A percentile compares a stretch with the other conserved stretches of the same genome.
phyloP scores from a whole-genome alignment of 129 eudicot genomes.

The Artemisia argyi region DNA sequence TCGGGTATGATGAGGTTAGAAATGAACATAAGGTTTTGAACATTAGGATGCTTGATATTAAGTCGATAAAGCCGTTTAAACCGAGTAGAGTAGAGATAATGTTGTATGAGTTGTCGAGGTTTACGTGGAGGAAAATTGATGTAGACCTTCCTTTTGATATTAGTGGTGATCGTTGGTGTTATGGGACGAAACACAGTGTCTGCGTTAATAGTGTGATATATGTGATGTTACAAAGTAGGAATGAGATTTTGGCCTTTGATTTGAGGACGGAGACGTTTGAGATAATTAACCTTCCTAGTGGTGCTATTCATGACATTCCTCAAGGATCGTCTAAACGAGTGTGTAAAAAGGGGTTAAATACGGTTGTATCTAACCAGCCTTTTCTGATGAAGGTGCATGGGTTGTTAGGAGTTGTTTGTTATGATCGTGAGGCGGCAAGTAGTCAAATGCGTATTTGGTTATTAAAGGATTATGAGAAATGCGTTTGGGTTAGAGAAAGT shows the following conservation, averaged over 20 bases:
- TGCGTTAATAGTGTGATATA: slow-evolving; percentile 1
- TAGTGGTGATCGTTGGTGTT: neutral
- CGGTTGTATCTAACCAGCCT: neutral
- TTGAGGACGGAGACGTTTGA: neutral
- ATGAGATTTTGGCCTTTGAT: neutral
- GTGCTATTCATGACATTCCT: neutral
- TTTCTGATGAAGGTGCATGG: neutral
- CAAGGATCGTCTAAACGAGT: neutral
- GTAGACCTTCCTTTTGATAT: neutral
- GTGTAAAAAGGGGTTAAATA: neutral
- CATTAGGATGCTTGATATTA: slow-evolving; percentile 6
- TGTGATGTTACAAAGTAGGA: slow-evolving; percentile 4
- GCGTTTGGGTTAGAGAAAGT: slow-evolving; percentile 6
- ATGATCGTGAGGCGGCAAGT: neutral
- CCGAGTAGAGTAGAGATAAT: neutral
- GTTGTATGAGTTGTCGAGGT: neutral
- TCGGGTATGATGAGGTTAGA: neutral
- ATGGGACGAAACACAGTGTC: neutral
- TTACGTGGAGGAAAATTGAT: neutral
- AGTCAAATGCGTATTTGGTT: neutral
- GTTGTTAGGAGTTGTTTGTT: slow-evolving; percentile 1
- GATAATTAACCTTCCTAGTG: neutral
- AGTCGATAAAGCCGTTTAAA: neutral
- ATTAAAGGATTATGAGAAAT: neutral
- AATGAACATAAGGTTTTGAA: slow-evolving; percentile 7